Evolutionary conservation across 345 rosid genomes (phyloP).

Genomic region (Eucalyptus guilfoylei): DNA sequence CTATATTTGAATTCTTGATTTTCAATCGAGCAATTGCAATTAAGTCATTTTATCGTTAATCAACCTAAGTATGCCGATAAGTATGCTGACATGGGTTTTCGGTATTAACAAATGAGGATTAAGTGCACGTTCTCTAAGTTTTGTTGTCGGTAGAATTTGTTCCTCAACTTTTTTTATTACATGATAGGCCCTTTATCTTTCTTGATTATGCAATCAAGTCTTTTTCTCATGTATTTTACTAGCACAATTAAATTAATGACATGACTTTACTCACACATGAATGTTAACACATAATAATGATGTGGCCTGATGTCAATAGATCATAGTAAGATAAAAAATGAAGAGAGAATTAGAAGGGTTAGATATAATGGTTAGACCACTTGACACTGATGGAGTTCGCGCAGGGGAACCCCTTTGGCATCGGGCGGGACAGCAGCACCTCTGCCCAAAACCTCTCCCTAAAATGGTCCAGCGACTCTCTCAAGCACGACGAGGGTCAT

Average conservation of each 20-base stretch:
- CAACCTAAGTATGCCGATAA: neutral
- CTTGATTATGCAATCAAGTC: neutral
- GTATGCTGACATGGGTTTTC: neutral
- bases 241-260: neutral
- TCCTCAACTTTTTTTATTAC: neutral
- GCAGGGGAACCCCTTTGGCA: neutral
- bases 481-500: neutral
- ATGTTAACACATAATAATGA: neutral
- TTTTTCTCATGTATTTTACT: neutral
- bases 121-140: neutral
- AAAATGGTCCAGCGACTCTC: neutral
- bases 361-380: neutral
- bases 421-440: neutral
- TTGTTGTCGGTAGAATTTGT: neutral
- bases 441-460: neutral
- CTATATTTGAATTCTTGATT: neutral
- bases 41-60: neutral
- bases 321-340: neutral
- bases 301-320: neutral
- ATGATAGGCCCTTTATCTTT: neutral
- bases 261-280: neutral
- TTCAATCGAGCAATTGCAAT: neutral
- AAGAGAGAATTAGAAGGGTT: neutral
- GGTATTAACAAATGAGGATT: neutral
- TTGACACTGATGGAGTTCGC: rapidly evolving